phyloP scores from a whole-genome alignment of 352 stramenopile species.

The Peronospora destructor region DNA sequence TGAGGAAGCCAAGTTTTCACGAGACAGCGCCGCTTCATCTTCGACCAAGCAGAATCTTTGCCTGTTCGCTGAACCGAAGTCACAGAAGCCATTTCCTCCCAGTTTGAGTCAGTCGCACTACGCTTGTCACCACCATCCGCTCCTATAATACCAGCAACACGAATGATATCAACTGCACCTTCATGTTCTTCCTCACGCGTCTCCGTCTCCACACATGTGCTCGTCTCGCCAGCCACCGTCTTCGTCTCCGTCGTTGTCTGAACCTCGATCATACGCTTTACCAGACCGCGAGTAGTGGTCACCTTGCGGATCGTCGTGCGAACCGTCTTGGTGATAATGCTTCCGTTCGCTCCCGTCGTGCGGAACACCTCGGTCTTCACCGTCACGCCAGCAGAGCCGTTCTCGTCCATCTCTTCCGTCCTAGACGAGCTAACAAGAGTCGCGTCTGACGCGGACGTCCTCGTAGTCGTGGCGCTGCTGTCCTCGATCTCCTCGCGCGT shows the following conservation, averaged over 20 bases:
- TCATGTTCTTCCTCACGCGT: conserved; percentile 6
- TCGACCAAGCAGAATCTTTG: conserved; percentile 23
- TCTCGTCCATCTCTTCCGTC: conserved; percentile 15
- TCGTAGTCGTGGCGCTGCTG: conserved; percentile 3
- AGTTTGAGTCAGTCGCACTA: neutral
- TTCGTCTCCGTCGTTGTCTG: conserved; percentile 27
- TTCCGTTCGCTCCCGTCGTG: conserved; percentile 16
- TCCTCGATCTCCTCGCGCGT: conserved; percentile 17
- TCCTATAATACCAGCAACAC: conserved; percentile 10
- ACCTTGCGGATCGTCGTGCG: conserved; percentile 24
- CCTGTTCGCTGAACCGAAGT: conserved; percentile 9
- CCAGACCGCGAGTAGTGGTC: conserved; percentile 14
- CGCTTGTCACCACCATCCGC: conserved; percentile 11
- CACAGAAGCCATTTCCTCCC: conserved; percentile 11
- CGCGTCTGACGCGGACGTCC: conserved; percentile 10
- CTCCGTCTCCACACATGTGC: conserved; percentile 17
- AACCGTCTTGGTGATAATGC: conserved; percentile 26
- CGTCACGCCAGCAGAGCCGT: conserved; percentile 11
- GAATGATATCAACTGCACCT: conserved; percentile 5
- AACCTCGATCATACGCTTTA: conserved; percentile 21
- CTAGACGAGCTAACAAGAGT: conserved; percentile 20
- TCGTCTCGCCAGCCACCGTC: conserved; percentile 16
- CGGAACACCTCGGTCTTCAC: conserved; percentile 28
- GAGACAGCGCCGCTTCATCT: conserved; percentile 23
- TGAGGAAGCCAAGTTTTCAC: conserved; percentile 28